These are phyloP conservation scores for Mycena alexandri DNA, from an alignment of 768 basidiomycete genomes.

Conservation along the genomic window DNA sequence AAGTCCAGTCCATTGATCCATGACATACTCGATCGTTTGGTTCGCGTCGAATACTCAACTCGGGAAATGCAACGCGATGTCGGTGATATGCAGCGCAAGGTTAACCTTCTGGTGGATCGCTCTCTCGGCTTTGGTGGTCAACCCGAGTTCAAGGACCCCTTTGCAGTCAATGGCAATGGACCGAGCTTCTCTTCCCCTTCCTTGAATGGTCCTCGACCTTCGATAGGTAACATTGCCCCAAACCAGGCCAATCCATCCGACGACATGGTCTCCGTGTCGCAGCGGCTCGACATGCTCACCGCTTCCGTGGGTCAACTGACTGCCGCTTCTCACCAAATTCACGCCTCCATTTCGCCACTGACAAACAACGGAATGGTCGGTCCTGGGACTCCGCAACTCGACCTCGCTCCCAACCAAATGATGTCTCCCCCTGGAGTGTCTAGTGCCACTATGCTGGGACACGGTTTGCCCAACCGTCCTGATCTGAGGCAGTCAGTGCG, in stretches of 20 bases:
- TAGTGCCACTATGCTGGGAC: slow-evolving; percentile 61
- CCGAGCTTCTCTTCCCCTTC: slow-evolving; percentile 49
- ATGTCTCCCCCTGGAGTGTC: slow-evolving; percentile 57
- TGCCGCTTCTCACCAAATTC: slow-evolving; percentile 79
- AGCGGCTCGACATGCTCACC: slow-evolving; percentile 82
- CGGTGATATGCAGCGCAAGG: slow-evolving; percentile 80
- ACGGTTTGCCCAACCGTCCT: slow-evolving; percentile 73
- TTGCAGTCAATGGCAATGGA: slow-evolving; percentile 63
- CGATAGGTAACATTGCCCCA: slow-evolving; percentile 77
- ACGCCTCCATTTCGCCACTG: slow-evolving; percentile 55
- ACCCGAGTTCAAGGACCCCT: slow-evolving; percentile 89
- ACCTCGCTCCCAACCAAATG: slow-evolving; percentile 61
- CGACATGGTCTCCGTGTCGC: slow-evolving; percentile 82
- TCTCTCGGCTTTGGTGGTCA: slow-evolving; percentile 60
- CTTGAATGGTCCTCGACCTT: slow-evolving; percentile 67
- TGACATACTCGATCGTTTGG: slow-evolving; percentile 81
- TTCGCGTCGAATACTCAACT: slow-evolving; percentile 76
- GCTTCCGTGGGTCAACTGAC: slow-evolving; percentile 89
- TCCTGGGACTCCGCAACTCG: slow-evolving; percentile 58
- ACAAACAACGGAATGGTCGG: slow-evolving; percentile 57
- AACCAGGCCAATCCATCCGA: slow-evolving; percentile 77
- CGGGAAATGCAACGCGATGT: slow-evolving; percentile 83
- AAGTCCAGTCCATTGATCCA: slow-evolving; percentile 66
- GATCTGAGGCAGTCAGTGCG: slow-evolving; percentile 73
- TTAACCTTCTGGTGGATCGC: slow-evolving; percentile 81